Evolutionary conservation across 345 rosid genomes (phyloP), one percentile per base, ranked within the genome.

Genomic region (Conringia planisiliqua): DNA sequence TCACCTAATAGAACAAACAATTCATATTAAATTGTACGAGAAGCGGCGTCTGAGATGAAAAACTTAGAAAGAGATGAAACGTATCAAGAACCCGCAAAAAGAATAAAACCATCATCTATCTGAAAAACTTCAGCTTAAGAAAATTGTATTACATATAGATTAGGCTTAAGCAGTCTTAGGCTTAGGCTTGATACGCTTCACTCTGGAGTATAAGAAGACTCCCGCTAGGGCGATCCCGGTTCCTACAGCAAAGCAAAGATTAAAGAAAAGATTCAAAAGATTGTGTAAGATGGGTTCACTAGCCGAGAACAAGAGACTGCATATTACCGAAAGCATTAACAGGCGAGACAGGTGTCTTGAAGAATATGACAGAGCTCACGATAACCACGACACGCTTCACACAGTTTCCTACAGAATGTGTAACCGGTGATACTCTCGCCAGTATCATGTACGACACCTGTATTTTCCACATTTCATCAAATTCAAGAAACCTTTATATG

Each of bases 341-440:
- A 35, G 87, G 85, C 36, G 93, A 84, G 35, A 96, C 99, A 0
- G 97, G 98, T 20, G 97, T 90, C 72, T 62, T 62, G 82, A 96
- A 96, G 91, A 96, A 86, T 69, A 96, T 7, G 33, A 92, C 97
- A 24, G 99, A 92, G 94, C 99, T 96, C 75, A 92, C 94, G n/a
- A 96, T 96, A 81, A 96, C 99, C 62, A 89, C 99, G 54, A 96
- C 99, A 56, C 99, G 88, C 90, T 96, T 96, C 83, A 96, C 99
- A 33, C 99, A 96, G 76, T 96, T 96, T 59, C 99, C 99, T 11
- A 96, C 98, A 0, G 99, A 96, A 82, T 96, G 99, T 36, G 92
- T 88, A 62, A 96, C 98, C 6, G 99, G 99, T 66, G 98, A 92
- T 73, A 92, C 99, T 79, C 99, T 90, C 73, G 90, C 87, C 77